Conservation (phyloP, 805 yeast genomes). For the Cyberlindnera suaveolens region DNA sequence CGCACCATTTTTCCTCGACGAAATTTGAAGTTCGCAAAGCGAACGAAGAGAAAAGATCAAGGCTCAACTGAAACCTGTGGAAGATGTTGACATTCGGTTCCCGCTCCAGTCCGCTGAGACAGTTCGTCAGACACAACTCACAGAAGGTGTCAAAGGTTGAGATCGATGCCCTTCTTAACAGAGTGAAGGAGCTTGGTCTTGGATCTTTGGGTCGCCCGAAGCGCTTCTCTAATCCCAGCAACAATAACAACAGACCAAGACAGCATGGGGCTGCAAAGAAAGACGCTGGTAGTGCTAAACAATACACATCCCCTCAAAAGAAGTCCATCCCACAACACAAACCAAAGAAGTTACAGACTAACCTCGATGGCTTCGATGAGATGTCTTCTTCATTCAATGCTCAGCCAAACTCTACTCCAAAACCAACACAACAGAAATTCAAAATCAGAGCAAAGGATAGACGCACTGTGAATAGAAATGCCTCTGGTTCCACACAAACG, state of each 20-base stretch:
- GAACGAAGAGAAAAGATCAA: too few species aligned
- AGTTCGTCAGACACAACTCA: constrained; percentile 1
- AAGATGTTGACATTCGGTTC: too few species aligned
- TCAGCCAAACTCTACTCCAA: not conserved
- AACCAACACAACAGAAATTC: constrained; percentile 2
- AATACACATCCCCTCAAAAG: too few species aligned
- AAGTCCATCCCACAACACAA: not conserved
- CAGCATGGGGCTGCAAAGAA: too few species aligned
- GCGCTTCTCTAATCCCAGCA: constrained; percentile 1
- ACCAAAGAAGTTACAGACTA: constrained; percentile 1
- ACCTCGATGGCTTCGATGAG: not conserved
- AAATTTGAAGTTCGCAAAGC: too few species aligned
- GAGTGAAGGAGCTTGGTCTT: constrained; percentile 3
- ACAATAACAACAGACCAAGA: not conserved
- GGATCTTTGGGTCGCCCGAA: not conserved
- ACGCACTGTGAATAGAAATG: constrained; percentile 3
- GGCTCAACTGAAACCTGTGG: too few species aligned
- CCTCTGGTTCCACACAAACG: constrained; percentile 1
- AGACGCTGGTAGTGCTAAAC: too few species aligned
- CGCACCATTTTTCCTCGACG: too few species aligned
- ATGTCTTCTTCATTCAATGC: not conserved
- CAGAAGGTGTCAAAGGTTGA: not conserved
- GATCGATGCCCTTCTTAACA: constrained; percentile 7
- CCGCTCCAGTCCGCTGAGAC: not conserved
- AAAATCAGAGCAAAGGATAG: constrained; percentile 1